Evolutionary conservation across 306 rosid genomes (phyloP).

Genomic region (Bauhinia variegata): DNA sequence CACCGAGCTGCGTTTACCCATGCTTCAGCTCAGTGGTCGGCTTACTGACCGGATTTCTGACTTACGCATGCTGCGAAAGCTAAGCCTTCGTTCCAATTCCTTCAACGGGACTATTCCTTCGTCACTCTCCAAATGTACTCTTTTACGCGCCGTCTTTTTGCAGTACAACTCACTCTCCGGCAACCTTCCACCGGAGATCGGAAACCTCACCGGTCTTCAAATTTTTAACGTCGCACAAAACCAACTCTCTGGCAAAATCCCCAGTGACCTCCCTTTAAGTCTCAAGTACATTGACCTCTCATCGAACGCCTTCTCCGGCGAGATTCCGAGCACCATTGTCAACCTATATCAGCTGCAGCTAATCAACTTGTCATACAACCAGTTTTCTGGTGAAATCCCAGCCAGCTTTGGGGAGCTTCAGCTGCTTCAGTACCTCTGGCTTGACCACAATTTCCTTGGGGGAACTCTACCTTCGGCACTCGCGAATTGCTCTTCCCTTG

Average conservation of each 20-base stretch:
- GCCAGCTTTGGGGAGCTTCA: constrained; percentile 78
- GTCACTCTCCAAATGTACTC: constrained; percentile 66
- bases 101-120: constrained; percentile 80
- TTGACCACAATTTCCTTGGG: constrained; percentile 67
- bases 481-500: constrained; percentile 78
- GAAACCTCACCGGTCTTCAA: constrained; percentile 60
- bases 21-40: constrained; percentile 73
- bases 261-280: constrained; percentile 55
- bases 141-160: constrained; percentile 64
- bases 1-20: constrained; percentile 77
- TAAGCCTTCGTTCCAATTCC: constrained; percentile 75
- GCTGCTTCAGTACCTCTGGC: constrained; percentile 79
- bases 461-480: constrained; percentile 92
- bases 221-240: constrained; percentile 74
- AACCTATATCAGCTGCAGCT: constrained; percentile 68
- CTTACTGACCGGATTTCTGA: constrained; percentile 63
- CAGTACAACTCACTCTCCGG: constrained; percentile 84
- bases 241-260: constrained; percentile 66
- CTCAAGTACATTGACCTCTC: constrained; percentile 76
- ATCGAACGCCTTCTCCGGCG: constrained; percentile 76
- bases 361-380: constrained; percentile 78
- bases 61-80: constrained; percentile 60
- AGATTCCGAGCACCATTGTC: constrained; percentile 58
- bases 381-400: constrained; percentile 75
- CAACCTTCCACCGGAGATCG: constrained; percentile 62